A percentile compares a stretch with the other conserved stretches of the same genome.
These are phyloP conservation scores for Rhododendron kiyosumense DNA, from an alignment of 148 eudicot genomes.

Conservation along the genomic window DNA sequence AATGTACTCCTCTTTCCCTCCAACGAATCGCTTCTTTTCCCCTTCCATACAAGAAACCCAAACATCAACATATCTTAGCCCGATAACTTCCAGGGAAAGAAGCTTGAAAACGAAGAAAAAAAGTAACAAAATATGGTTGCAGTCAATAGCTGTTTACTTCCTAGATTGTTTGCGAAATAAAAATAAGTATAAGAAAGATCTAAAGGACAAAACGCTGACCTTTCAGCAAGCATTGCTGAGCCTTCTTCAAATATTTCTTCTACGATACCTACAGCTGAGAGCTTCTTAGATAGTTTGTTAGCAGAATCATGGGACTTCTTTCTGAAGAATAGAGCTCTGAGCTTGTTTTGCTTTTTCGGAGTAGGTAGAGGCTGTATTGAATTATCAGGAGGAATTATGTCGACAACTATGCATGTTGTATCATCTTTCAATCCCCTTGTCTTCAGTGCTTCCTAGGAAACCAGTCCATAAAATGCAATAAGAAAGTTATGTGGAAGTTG, in stretches of 20 bases:
- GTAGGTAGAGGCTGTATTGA: constrained; percentile 54
- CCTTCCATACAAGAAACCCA: background rate
- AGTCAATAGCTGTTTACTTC: background rate
- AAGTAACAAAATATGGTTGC: background rate
- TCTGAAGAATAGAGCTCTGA: constrained; percentile 58
- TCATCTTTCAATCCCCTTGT: constrained; percentile 94
- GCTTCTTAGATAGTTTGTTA: constrained; percentile 47
- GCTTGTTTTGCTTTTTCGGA: constrained; percentile 50
- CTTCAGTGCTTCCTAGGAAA: constrained; percentile 84
- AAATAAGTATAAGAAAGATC: background rate
- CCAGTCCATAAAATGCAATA: background rate
- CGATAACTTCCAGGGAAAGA: background rate
- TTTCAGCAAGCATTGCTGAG: constrained; percentile 95
- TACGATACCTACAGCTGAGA: constrained; percentile 84
- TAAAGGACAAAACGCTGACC: constrained; percentile 27
- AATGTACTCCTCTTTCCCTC: background rate
- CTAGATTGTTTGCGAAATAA: background rate
- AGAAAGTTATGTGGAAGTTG: background rate
- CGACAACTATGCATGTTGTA: constrained; percentile 97
- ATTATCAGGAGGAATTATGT: constrained; percentile 75
- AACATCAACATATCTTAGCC: background rate
- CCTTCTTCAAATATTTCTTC: constrained; percentile 99
- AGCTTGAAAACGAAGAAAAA: background rate
- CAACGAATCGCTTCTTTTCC: background rate
- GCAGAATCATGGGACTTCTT: constrained; percentile 46